These are phyloP conservation scores for Agaricales sp. DNA, from an alignment of 1,284 basidiomycete genomes.

Conservation along the genomic window DNA sequence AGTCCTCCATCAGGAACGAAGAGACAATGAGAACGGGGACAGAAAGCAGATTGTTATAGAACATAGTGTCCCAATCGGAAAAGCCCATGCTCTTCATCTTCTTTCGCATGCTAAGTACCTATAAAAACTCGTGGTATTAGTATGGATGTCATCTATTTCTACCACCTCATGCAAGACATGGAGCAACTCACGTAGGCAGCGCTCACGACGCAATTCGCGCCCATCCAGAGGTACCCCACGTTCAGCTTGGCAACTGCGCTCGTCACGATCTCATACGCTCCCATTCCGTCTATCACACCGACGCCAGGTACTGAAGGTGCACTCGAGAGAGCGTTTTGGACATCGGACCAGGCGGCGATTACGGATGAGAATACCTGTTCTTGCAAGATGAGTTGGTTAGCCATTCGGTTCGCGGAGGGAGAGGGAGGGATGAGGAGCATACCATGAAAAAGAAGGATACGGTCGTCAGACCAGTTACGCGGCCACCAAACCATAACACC, in stretches of 20 bases:
- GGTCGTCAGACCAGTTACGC: slow-evolving; percentile 82
- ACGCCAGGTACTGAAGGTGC: slow-evolving; percentile 32
- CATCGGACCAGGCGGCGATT: slow-evolving; percentile 93
- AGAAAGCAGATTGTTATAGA: slow-evolving; percentile 96
- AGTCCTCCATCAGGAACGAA: slow-evolving; percentile 85
- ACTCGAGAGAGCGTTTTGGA: slow-evolving; percentile 39
- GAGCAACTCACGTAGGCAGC: slow-evolving; percentile 75
- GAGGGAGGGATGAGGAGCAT: slow-evolving; percentile 12
- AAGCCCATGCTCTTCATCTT: slow-evolving; percentile 97
- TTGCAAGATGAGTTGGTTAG: slow-evolving; percentile 8
- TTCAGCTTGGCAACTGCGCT: slow-evolving; percentile 51
- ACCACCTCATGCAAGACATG: slow-evolving; percentile 8
- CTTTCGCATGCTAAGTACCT: slow-evolving; percentile 95
- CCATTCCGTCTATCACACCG: slow-evolving; percentile 19
- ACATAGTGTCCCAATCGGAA: slow-evolving; percentile 99
- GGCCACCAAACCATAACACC: slow-evolving; percentile 93
- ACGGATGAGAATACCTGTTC: slow-evolving; percentile 85
- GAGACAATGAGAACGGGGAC: slow-evolving; percentile 84
- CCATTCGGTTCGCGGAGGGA: slow-evolving; percentile 3
- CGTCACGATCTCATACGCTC: slow-evolving; percentile 8
- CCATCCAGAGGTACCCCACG: slow-evolving; percentile 95
- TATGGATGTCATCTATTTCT: background rate
- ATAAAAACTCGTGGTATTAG: slow-evolving; percentile 2
- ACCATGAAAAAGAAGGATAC: slow-evolving; percentile 93
- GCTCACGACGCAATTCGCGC: slow-evolving; percentile 83